Evolutionary conservation across 2,329 filamentous ascomycete genomes (phyloP).

Genomic region (Hypoxylon sp.): DNA sequence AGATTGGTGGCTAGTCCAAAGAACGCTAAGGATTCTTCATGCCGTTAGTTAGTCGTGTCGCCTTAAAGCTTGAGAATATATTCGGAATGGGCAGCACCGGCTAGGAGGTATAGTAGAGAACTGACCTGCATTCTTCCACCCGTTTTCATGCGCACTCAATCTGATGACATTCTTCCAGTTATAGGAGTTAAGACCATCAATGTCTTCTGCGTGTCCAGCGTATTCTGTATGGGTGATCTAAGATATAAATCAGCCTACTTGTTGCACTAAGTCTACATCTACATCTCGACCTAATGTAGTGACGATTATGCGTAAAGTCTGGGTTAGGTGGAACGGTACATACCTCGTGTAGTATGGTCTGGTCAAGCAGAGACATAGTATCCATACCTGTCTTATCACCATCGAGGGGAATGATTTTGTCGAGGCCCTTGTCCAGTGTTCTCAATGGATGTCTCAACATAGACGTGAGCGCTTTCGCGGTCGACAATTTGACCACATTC

Average conservation of each 20-base stretch:
- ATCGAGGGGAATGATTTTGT: not conserved
- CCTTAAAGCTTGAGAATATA: not conserved
- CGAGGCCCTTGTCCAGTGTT: not conserved
- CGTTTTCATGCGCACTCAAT: not conserved
- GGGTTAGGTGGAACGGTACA: not conserved
- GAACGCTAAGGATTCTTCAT: constrained; percentile 1
- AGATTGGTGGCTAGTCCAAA: not conserved
- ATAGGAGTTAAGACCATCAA: not conserved
- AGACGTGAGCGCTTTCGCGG: not conserved
- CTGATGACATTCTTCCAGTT: not conserved
- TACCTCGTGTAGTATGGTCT: not conserved
- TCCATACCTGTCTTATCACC: not conserved
- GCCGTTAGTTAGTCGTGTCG: not conserved
- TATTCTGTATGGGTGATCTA: not conserved
- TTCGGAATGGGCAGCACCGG: not conserved
- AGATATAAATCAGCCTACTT: not conserved
- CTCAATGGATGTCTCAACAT: not conserved
- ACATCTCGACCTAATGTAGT: not conserved
- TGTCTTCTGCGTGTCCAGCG: not conserved
- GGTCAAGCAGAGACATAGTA: not conserved
- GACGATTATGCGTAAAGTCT: not conserved
- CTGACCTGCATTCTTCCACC: not conserved
- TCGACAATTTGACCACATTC: not conserved
- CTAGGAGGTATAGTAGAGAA: not conserved
- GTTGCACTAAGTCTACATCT: not conserved